These are phyloP conservation scores for Phlegmacium glaucopus DNA, from an alignment of 768 basidiomycete genomes.

Conservation along the genomic window DNA sequence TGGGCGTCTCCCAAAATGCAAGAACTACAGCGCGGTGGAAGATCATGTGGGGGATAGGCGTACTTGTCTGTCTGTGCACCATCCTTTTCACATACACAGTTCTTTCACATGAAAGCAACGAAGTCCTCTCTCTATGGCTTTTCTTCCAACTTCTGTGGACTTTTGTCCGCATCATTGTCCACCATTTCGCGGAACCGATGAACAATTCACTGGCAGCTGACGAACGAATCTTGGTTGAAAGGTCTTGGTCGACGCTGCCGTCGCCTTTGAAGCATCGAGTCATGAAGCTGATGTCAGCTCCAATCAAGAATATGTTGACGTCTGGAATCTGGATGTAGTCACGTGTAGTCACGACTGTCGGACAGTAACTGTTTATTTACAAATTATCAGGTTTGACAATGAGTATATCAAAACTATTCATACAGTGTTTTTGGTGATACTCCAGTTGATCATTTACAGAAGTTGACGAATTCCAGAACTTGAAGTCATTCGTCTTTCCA, in stretches of 20 bases:
- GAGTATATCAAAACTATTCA: too few species aligned
- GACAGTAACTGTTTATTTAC: too few species aligned
- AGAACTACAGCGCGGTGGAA: constrained; percentile 14
- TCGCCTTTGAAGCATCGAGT: constrained; percentile 13
- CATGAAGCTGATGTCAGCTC: constrained; percentile 11
- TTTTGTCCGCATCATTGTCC: constrained; percentile 12
- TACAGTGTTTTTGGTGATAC: too few species aligned
- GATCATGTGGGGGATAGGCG: constrained; percentile 20
- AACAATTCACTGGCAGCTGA: constrained; percentile 3
- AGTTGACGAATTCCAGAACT: too few species aligned
- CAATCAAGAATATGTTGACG: too few species aligned
- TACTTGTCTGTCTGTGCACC: constrained; percentile 13
- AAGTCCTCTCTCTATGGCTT: constrained; percentile 16
- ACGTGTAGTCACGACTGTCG: too few species aligned
- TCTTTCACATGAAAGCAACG: constrained; percentile 8
- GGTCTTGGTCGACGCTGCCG: constrained; percentile 7
- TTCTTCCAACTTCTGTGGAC: constrained; percentile 24
- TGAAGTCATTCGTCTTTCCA: too few species aligned
- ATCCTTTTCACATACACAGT: constrained; percentile 18
- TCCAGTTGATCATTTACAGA: too few species aligned
- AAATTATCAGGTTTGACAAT: too few species aligned
- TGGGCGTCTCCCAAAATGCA: constrained; percentile 17
- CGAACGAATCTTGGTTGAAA: constrained; percentile 5
- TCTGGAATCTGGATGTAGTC: too few species aligned
- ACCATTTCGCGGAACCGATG: constrained; percentile 14